Percentiles rank a stretch among this genome's conserved stretches.
Evolutionary conservation across 2,329 filamentous ascomycete genomes (phyloP).

Genomic region (Colletotrichum tofieldiae): DNA sequence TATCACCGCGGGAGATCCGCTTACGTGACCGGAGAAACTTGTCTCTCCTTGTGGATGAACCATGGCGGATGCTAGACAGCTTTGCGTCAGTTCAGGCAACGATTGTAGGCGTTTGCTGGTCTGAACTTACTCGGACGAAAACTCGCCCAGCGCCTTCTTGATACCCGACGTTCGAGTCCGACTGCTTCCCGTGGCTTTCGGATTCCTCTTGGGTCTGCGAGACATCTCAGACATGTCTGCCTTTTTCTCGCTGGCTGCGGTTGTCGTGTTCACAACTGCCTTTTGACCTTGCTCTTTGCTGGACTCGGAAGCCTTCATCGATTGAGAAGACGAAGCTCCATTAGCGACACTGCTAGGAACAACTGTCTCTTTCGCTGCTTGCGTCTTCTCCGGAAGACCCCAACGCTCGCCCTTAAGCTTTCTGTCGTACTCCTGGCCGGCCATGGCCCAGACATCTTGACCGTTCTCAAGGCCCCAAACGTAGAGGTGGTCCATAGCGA

Average conservation of each 20-base stretch:
- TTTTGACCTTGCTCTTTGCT: background rate
- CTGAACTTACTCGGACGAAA: background rate
- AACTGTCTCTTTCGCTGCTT: background rate
- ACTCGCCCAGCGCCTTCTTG: background rate
- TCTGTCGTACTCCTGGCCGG: background rate
- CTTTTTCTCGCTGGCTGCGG: no score
- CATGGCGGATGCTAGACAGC: background rate
- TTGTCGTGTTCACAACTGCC: background rate
- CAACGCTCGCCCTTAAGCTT: background rate
- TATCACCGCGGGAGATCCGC: background rate
- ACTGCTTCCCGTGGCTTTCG: background rate
- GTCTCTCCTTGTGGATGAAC: background rate
- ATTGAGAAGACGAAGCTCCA: background rate
- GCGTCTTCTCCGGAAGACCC: background rate
- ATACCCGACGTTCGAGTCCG: background rate
- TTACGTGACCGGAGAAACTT: background rate
- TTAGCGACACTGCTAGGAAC: no score
- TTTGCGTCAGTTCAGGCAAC: background rate
- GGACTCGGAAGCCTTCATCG: no score
- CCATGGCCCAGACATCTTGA: background rate
- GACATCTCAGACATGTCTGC: background rate
- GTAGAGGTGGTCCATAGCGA: background rate
- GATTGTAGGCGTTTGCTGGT: background rate
- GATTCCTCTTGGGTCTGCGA: background rate
- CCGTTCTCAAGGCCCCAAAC: background rate